These are phyloP conservation scores for Anacardium occidentale DNA, from an alignment of 345 rosid genomes.

Conservation along the genomic window DNA sequence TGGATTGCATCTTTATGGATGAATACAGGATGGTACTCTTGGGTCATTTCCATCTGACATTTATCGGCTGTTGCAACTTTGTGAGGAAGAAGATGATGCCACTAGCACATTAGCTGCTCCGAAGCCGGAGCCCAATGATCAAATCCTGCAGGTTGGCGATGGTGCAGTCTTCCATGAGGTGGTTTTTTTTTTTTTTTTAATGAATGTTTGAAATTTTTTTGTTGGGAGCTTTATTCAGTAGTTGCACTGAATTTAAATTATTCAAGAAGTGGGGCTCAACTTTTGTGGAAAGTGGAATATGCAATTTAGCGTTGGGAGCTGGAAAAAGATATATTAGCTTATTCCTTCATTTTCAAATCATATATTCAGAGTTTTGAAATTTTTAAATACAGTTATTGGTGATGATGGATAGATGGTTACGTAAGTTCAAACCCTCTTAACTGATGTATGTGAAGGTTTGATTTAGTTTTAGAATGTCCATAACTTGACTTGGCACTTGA, in stretches of 20 bases:
- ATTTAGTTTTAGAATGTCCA: background rate
- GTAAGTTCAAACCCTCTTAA: background rate
- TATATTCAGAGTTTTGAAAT: background rate
- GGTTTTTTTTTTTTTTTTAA: conserved; percentile 9
- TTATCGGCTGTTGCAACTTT: conserved; percentile 80
- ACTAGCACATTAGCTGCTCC: conserved; percentile 79
- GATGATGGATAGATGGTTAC: conserved; percentile 8
- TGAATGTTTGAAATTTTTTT: background rate
- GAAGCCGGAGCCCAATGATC: conserved; percentile 85
- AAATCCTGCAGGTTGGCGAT: conserved; percentile 50
- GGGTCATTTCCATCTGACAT: conserved; percentile 89
- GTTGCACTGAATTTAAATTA: background rate
- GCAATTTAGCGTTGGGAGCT: background rate
- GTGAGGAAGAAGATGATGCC: conserved; percentile 99
- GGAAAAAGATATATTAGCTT: background rate
- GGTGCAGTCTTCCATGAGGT: conserved; percentile 60
- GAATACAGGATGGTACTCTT: conserved; percentile 70
- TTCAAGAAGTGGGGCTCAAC: background rate
- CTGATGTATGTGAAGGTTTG: background rate
- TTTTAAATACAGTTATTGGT: background rate
- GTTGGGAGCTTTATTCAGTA: background rate
- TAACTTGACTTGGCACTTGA: background rate
- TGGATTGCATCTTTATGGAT: conserved; percentile 16
- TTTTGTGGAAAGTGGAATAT: background rate
- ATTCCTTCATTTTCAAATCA: background rate